phyloP scores from a whole-genome alignment of 1,284 basidiomycete species.

The Ganoderma meredithae region DNA sequence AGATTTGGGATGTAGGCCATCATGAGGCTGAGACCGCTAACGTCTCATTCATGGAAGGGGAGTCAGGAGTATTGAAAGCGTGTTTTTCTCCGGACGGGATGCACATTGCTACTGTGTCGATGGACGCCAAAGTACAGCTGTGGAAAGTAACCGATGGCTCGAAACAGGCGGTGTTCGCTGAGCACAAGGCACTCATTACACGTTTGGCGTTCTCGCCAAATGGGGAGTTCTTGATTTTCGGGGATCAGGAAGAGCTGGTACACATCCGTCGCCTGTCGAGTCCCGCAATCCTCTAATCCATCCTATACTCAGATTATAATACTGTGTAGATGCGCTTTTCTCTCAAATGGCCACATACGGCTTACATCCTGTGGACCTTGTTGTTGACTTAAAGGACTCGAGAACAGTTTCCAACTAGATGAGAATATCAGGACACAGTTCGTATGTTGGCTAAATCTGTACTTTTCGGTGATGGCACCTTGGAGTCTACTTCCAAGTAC shows the following conservation, averaged over 20 bases:
- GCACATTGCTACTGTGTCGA: background rate
- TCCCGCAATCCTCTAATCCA: no score
- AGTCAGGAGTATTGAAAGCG: background rate
- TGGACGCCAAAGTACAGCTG: background rate
- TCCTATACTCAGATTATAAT: no score
- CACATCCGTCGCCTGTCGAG: background rate
- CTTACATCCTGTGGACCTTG: no score
- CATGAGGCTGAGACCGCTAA: background rate
- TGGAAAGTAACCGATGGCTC: background rate
- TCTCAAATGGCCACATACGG: no score
- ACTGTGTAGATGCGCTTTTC: no score
- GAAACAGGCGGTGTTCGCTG: background rate
- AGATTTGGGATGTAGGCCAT: background rate
- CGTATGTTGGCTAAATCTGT: no score
- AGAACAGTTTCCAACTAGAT: no score
- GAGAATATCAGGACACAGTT: no score
- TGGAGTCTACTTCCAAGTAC: no score
- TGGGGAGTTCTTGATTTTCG: background rate
- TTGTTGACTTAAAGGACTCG: no score
- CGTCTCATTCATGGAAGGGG: background rate
- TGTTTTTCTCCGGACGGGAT: background rate
- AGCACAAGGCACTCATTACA: background rate
- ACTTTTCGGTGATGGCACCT: no score
- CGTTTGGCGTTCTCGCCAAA: background rate
- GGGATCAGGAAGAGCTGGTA: background rate